Conservation (phyloP, 108 stramenopile genomes). For the Asterionellopsis glacialis region DNA sequence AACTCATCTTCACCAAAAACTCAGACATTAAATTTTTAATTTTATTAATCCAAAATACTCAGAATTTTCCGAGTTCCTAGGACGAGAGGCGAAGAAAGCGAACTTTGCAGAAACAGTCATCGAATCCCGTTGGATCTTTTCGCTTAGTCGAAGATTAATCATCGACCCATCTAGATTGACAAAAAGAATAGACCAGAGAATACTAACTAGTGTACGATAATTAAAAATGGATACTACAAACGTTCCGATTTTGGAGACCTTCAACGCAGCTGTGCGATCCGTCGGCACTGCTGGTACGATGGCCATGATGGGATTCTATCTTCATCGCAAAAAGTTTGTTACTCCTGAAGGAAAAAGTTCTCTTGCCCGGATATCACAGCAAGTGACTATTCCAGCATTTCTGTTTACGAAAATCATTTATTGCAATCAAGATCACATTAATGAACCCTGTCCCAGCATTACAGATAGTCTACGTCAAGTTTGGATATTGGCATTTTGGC, state of each 20-base stretch:
- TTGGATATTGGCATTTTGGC: constrained; percentile 76
- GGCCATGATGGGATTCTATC: constrained; percentile 63
- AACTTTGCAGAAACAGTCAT: too few species aligned
- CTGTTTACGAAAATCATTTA: constrained; percentile 86
- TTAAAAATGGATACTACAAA: too few species aligned
- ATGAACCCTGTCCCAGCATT: constrained; percentile 61
- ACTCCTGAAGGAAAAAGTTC: constrained; percentile 57
- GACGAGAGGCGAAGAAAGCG: too few species aligned
- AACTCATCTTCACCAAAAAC: too few species aligned
- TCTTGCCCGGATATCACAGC: constrained; percentile 72
- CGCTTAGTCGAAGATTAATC: too few species aligned
- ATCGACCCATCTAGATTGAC: too few species aligned
- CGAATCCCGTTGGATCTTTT: too few species aligned
- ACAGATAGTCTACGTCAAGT: constrained; percentile 49
- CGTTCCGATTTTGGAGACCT: constrained; percentile 21
- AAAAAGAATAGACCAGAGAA: too few species aligned
- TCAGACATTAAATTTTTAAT: too few species aligned
- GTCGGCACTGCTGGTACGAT: constrained; percentile 80
- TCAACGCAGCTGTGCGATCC: constrained; percentile 57
- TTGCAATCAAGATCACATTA: constrained; percentile 64
- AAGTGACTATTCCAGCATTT: constrained; percentile 84
- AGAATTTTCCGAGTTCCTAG: too few species aligned
- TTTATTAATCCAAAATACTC: too few species aligned
- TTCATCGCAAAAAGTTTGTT: constrained; percentile 64
- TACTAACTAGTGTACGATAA: too few species aligned